Evolutionary conservation across 768 basidiomycete species (phyloP).

Genomic region (Serendipita indica): DNA sequence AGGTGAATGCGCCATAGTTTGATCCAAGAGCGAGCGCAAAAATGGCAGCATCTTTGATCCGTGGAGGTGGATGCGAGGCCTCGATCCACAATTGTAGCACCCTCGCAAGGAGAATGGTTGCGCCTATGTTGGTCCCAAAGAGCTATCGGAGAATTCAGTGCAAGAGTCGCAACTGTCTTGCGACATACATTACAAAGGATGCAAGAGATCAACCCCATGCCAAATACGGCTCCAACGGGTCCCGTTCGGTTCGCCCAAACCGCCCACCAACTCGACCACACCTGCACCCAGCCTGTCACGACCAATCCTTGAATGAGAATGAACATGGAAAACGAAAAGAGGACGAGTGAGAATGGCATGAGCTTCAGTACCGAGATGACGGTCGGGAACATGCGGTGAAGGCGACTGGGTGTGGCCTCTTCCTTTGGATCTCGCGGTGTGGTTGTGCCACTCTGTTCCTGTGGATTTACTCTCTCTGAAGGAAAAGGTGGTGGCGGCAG

Average conservation of each 20-base stretch:
- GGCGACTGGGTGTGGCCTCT: conserved; percentile 18
- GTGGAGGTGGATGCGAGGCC: conserved; percentile 13
- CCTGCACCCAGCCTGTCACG: conserved; percentile 72
- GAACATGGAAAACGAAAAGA: conserved; percentile 90
- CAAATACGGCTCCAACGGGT: conserved; percentile 26
- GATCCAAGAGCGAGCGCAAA: conserved; percentile 61
- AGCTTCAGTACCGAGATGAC: conserved; percentile 47
- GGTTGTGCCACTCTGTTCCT: conserved; percentile 9
- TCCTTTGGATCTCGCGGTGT: neutral
- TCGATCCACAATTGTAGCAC: conserved; percentile 38
- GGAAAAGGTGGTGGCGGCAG: conserved; percentile 7
- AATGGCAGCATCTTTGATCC: conserved; percentile 40
- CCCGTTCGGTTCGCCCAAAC: conserved; percentile 29
- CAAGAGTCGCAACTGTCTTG: neutral
- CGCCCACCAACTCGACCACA: conserved; percentile 59
- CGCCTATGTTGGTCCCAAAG: conserved; percentile 82
- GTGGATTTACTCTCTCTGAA: conserved; percentile 8
- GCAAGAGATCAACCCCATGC: conserved; percentile 23
- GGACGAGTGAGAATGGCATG: conserved; percentile 67
- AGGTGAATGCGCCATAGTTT: conserved; percentile 83
- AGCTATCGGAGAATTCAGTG: conserved; percentile 21
- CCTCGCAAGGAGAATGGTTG: conserved; percentile 77
- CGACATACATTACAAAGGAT: conserved; percentile 49
- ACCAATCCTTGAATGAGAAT: conserved; percentile 78
- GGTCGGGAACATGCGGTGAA: conserved; percentile 44